A percentile compares a stretch with the other conserved stretches of the same genome.
Evolutionary conservation across 2,329 filamentous ascomycete species (phyloP).

Genomic region (Phyllosticta citribraziliensis): DNA sequence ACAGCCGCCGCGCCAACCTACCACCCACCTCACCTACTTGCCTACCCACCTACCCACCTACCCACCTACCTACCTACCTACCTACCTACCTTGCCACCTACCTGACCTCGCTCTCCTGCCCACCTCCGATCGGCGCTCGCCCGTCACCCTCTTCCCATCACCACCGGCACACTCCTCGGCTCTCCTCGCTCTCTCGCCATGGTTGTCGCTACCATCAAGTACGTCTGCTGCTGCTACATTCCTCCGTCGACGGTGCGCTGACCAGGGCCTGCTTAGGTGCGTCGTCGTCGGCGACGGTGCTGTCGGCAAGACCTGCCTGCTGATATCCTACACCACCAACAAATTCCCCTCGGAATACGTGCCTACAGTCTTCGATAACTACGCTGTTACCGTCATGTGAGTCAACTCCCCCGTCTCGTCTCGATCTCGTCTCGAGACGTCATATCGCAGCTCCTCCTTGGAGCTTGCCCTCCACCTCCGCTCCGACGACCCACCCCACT

Average conservation of each 20-base stretch:
- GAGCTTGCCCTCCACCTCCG: not conserved
- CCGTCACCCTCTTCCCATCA: conserved; percentile 1
- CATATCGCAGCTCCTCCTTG: not conserved
- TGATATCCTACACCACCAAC: conserved; percentile 99
- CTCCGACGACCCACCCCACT: not conserved
- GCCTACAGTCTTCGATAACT: conserved; percentile 98
- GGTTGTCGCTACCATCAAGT: conserved; percentile 35
- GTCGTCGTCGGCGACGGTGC: conserved; percentile 99
- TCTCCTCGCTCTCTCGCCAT: conserved; percentile 18
- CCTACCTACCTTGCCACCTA: not conserved
- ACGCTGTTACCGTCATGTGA: conserved; percentile 98
- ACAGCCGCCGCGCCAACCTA: not conserved
- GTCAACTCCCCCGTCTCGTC: not conserved
- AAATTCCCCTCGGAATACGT: conserved; percentile 99
- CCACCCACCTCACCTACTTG: conserved; percentile 7
- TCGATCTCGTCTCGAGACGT: not conserved
- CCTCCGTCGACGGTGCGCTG: conserved; percentile 1
- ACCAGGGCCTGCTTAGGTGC: conserved; percentile 51
- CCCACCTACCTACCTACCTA: no score
- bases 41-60: no score
- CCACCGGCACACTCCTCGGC: conserved; percentile 1
- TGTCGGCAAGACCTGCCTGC: conserved; percentile 95
- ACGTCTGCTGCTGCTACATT: conserved; percentile 13
- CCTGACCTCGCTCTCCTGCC: conserved; percentile 12
- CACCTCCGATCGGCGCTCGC: conserved; percentile 12